phyloP scores from a whole-genome alignment of 2,329 filamentous ascomycete genomes.

The Rutstroemia sp. region DNA sequence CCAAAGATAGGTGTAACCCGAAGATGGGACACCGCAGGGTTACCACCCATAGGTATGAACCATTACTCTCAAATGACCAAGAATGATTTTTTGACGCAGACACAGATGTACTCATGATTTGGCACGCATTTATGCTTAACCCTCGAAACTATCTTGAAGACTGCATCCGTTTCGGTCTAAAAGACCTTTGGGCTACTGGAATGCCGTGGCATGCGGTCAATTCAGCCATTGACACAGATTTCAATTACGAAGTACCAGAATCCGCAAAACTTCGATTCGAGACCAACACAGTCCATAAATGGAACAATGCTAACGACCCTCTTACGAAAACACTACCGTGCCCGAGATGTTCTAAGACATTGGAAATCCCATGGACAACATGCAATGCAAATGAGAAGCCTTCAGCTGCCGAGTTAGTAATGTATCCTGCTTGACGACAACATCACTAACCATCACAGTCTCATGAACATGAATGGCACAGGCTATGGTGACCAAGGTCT shows the following conservation, averaged over 20 bases:
- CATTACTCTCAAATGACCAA: not conserved
- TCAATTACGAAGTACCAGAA: slow-evolving; percentile 45
- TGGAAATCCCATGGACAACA: slow-evolving; percentile 54
- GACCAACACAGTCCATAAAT: slow-evolving; percentile 40
- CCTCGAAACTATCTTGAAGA: slow-evolving; percentile 70
- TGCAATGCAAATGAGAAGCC: slow-evolving; percentile 33
- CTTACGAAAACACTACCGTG: slow-evolving; percentile 44
- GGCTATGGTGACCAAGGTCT: slow-evolving; percentile 58
- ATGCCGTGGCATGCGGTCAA: slow-evolving; percentile 60
- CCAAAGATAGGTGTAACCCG: slow-evolving; percentile 4
- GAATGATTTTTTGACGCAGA: not conserved
- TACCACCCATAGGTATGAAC: slow-evolving; percentile 49
- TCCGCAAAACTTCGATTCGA: slow-evolving; percentile 41
- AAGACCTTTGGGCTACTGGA: slow-evolving; percentile 51
- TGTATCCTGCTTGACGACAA: not conserved
- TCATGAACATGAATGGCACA: slow-evolving; percentile 33
- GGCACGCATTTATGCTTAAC: slow-evolving; percentile 74
- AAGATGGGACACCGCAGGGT: slow-evolving; percentile 28
- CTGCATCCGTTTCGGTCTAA: slow-evolving; percentile 50
- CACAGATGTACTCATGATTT: slow-evolving; percentile 68
- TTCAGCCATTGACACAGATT: slow-evolving; percentile 48
- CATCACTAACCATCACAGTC: slow-evolving; percentile 12
- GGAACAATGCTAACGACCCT: slow-evolving; percentile 52
- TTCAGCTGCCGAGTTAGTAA: slow-evolving; percentile 28
- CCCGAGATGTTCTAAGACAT: slow-evolving; percentile 40